Evolutionary conservation across 1,139 yeast species (phyloP), one percentile per base, ranked within the genome.

Genomic region (Lodderomyces elongisporus): DNA sequence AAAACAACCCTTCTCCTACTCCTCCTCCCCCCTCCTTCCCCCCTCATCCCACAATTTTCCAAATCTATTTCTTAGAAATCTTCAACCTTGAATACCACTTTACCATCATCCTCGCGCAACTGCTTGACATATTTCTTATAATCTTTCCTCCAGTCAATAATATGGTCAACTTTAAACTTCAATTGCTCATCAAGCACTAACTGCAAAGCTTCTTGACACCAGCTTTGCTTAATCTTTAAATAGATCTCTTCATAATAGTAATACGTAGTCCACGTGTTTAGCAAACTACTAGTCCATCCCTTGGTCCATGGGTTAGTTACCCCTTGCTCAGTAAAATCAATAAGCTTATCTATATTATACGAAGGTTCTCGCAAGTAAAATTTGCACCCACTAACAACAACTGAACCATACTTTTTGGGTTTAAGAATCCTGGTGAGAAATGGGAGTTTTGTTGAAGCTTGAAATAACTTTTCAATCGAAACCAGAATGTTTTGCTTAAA

Each of bases 141-240:
- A 29, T 57, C 51, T 30, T 54, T 52, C 41, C 71, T 51, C 74
- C 74, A 68, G 43, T 67, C 74, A 12, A 50, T 34, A 28, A 47
- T 51, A 13, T 47, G 49, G 40, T 62, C 66, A 26, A 66, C 46
- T 27, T 48, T 49, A 33, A 64, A 56, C 41, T 54, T 57, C 31
- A 68, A 39, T 37, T 55, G 55, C 10, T 55, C 54, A 3, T 47
- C 46, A 18, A 58, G 37, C 6, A 65, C 42, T 28, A 61, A 39
- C 12, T 45, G 41, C 20, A 62, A 51, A 1, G 65, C 71, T 41
- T 65, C 65, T 15, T 41, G 37, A 3, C 65, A 42, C 73, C 73
- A 66, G 2, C 40, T 40, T 16, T 46, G 39, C 16, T 51, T 53
- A 7, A 56, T 46, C 12, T 38, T 42, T 33, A 68, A 48, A 13